A percentile compares a stretch with the other conserved stretches of the same genome.
These are phyloP conservation scores for Fusarium sp. DNA, from an alignment of 2,329 filamentous ascomycete species.

Conservation along the genomic window DNA sequence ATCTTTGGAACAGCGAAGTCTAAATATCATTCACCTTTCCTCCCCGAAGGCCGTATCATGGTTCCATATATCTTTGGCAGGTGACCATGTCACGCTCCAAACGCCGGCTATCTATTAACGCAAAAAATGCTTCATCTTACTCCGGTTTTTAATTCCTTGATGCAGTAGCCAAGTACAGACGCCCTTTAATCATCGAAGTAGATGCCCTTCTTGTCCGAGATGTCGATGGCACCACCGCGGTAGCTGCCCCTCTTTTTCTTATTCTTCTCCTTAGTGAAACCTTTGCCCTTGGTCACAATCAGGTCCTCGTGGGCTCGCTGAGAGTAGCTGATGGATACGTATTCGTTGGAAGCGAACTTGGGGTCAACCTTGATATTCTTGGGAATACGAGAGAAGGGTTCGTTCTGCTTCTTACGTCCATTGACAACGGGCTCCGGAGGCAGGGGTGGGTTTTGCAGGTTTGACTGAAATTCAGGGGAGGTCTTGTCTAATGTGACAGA, in stretches of 20 bases:
- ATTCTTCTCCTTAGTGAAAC: conserved; percentile 99
- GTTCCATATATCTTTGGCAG: conserved; percentile 33
- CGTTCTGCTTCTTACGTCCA: conserved; percentile 65
- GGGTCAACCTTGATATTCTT: conserved; percentile 76
- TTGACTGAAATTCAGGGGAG: conserved; percentile 55
- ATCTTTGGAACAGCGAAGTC: conserved; percentile 2
- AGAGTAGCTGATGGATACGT: conserved; percentile 87
- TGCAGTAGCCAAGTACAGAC: not conserved
- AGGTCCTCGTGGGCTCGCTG: conserved; percentile 89
- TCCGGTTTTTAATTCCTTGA: not conserved
- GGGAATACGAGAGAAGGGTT: conserved; percentile 82
- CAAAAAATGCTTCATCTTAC: conserved; percentile 20
- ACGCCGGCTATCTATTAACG: conserved; percentile 45
- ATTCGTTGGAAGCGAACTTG: conserved; percentile 81
- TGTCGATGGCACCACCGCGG: conserved; percentile 88
- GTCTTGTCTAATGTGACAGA: conserved; percentile 65
- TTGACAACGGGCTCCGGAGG: conserved; percentile 61
- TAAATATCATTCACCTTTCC: conserved; percentile 5
- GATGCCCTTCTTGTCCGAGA: conserved; percentile 82
- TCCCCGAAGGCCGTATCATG: conserved; percentile 10
- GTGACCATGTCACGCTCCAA: conserved; percentile 38
- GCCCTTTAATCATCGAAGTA: conserved; percentile 87
- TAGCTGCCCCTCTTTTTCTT: conserved; percentile 96
- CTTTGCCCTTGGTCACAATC: conserved; percentile 92
- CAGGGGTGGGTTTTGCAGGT: conserved; percentile 60